Percentiles rank a stretch among this genome's conserved stretches.
These are phyloP conservation scores for Talaromyces wortmannii DNA, from an alignment of 495 filamentous ascomycete genomes.

Conservation along the genomic window DNA sequence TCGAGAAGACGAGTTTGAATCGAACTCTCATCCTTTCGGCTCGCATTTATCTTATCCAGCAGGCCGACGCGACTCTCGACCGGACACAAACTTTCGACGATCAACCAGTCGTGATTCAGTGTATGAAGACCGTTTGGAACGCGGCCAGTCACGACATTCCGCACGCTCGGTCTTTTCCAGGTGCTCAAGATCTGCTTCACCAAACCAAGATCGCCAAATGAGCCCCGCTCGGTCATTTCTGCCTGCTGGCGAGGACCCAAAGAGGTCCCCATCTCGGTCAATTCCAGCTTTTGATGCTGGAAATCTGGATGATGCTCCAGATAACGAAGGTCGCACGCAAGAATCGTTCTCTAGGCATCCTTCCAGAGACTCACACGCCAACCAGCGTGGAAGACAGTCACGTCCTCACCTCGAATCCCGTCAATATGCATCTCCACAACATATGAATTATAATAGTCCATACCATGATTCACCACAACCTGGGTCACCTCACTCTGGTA, in stretches of 20 bases:
- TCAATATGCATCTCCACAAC: slow-evolving; percentile 51
- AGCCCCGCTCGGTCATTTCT: slow-evolving; percentile 20
- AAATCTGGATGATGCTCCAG: slow-evolving; percentile 9
- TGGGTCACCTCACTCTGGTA: slow-evolving; percentile 54
- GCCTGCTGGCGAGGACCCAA: slow-evolving; percentile 15
- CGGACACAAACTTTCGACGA: neutral
- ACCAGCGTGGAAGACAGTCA: slow-evolving; percentile 20
- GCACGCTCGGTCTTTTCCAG: slow-evolving; percentile 23
- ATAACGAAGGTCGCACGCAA: slow-evolving; percentile 15
- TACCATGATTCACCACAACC: slow-evolving; percentile 61
- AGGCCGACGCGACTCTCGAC: neutral
- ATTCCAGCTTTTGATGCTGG: slow-evolving; percentile 28
- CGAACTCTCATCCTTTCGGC: slow-evolving; percentile 25
- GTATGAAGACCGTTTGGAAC: neutral
- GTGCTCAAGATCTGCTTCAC: slow-evolving; percentile 14
- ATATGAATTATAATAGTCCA: slow-evolving; percentile 51
- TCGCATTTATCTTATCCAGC: neutral
- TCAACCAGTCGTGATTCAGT: neutral
- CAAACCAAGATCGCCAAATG: slow-evolving; percentile 23
- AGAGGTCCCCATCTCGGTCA: slow-evolving; percentile 28
- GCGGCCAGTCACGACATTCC: slow-evolving; percentile 19
- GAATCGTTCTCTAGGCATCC: slow-evolving; percentile 31
- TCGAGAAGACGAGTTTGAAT: slow-evolving; percentile 21
- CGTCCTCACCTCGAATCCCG: slow-evolving; percentile 34
- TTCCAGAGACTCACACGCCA: slow-evolving; percentile 22